These are phyloP conservation scores for Scytalidium sp. DNA, from an alignment of 2,329 filamentous ascomycete species.

Conservation along the genomic window DNA sequence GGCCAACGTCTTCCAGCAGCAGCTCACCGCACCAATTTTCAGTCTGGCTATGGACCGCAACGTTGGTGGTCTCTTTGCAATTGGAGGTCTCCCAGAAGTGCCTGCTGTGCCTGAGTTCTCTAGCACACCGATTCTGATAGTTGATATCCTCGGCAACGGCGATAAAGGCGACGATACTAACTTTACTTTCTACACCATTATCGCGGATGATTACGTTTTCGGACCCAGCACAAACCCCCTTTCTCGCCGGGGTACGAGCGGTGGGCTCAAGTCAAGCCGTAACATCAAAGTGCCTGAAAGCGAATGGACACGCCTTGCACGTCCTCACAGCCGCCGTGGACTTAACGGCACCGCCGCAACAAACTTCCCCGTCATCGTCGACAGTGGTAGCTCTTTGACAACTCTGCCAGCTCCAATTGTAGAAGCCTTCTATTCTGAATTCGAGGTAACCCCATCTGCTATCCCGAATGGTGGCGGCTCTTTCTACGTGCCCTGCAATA, in stretches of 20 bases:
- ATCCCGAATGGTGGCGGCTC: not conserved
- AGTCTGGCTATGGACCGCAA: not conserved
- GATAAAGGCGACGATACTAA: not conserved
- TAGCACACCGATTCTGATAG: not conserved
- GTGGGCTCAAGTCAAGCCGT: not conserved
- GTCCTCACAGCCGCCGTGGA: not conserved
- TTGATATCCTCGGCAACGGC: not conserved
- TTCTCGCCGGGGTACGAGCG: not conserved
- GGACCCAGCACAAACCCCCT: not conserved
- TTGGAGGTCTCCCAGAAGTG: not conserved
- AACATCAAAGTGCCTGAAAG: not conserved
- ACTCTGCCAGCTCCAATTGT: not conserved
- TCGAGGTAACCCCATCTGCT: not conserved
- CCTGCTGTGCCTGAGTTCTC: not conserved
- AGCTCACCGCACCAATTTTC: not conserved
- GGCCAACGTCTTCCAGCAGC: not conserved
- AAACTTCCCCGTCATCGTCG: not conserved
- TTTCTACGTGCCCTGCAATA: not conserved
- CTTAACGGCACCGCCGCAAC: not conserved
- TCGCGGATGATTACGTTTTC: not conserved
- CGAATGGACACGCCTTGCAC: not conserved
- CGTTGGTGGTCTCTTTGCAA: not conserved
- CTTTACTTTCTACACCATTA: not conserved
- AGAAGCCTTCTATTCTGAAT: not conserved
- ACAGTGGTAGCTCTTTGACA: not conserved